phyloP scores from a whole-genome alignment of 2,329 filamentous ascomycete species.

The Parasarocladium wereldwijsianum region DNA sequence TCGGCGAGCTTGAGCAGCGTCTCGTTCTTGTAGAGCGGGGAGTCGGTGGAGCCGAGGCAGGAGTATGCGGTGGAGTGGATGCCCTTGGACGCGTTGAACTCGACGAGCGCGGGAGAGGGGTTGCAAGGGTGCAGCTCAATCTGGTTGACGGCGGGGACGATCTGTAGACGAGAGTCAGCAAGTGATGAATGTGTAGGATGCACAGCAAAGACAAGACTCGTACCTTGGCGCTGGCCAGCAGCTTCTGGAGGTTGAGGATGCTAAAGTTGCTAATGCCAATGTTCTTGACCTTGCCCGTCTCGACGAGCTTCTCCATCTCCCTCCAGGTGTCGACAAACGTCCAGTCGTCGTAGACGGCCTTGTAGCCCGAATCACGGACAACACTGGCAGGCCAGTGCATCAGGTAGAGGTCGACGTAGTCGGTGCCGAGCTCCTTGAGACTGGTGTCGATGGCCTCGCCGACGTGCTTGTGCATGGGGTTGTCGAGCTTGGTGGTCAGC shows the following conservation, averaged over 20 bases:
- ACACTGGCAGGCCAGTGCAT: slow-evolving; percentile 60
- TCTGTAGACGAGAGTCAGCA: slow-evolving; percentile 16
- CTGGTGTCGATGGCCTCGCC: slow-evolving; percentile 44
- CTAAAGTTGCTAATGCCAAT: slow-evolving; percentile 82
- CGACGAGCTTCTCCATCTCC: slow-evolving; percentile 56
- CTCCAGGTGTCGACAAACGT: slow-evolving; percentile 57
- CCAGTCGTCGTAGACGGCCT: slow-evolving; percentile 63
- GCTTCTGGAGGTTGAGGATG: slow-evolving; percentile 64
- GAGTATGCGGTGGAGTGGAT: slow-evolving; percentile 67
- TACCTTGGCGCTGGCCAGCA: slow-evolving; percentile 63
- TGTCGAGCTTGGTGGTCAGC: slow-evolving; percentile 72
- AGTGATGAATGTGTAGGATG: slow-evolving; percentile 15
- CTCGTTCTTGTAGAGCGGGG: slow-evolving; percentile 52
- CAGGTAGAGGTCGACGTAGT: slow-evolving; percentile 57
- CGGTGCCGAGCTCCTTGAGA: slow-evolving; percentile 43
- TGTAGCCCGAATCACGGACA: slow-evolving; percentile 43
- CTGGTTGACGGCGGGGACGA: slow-evolving; percentile 60
- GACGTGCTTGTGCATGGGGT: slow-evolving; percentile 61
- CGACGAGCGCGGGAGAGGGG: slow-evolving; percentile 65
- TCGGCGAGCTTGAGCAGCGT: slow-evolving; percentile 48
- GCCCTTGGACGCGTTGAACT: slow-evolving; percentile 56
- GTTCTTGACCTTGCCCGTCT: slow-evolving; percentile 57
- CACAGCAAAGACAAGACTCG: slow-evolving; percentile 48
- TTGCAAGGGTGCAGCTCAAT: slow-evolving; percentile 70
- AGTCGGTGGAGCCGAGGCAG: slow-evolving; percentile 57